Evolutionary conservation across 805 yeast species (phyloP).

Genomic region (Candida rishiriensis): DNA sequence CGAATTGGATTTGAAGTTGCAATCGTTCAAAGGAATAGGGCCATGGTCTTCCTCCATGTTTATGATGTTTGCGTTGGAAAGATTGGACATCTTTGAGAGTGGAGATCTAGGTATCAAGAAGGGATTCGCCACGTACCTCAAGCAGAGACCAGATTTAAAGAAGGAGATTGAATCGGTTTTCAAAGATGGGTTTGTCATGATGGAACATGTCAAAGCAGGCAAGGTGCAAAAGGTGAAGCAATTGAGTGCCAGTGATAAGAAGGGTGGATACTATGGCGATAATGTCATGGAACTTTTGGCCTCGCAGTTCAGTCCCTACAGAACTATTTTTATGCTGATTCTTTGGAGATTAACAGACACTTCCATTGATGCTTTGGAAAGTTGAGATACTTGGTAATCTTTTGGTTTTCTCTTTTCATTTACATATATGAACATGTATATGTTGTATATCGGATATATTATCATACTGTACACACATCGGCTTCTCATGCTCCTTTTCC

Average conservation of each 20-base stretch:
- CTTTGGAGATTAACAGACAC: slow-evolving; percentile 71
- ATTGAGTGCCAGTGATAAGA: not conserved
- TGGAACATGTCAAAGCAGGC: slow-evolving; percentile 31
- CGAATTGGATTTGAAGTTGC: slow-evolving; percentile 13
- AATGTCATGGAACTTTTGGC: slow-evolving; percentile 54
- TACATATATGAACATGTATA: too few relatives aligned
- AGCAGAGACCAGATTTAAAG: slow-evolving; percentile 45
- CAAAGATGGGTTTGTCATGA: slow-evolving; percentile 26
- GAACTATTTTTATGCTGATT: slow-evolving; percentile 62
- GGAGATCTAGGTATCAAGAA: slow-evolving; percentile 84
- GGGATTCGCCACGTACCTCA: slow-evolving; percentile 66
- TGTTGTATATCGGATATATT: too few relatives aligned
- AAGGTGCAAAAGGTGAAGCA: not conserved
- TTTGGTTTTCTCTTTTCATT: too few relatives aligned
- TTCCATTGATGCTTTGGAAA: slow-evolving; percentile 42
- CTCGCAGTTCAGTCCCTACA: slow-evolving; percentile 58
- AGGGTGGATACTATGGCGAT: slow-evolving; percentile 40
- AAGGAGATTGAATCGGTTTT: slow-evolving; percentile 39
- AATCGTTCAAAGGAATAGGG: slow-evolving; percentile 63
- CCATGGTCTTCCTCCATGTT: slow-evolving; percentile 92
- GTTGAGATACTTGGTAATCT: not conserved
- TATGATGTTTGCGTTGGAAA: slow-evolving; percentile 59
- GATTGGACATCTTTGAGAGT: slow-evolving; percentile 66
- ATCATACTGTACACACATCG: too few relatives aligned
- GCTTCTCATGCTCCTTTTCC: too few relatives aligned